Percentiles rank a stretch among this genome's conserved stretches.
Evolutionary conservation across 768 basidiomycete genomes (phyloP).

Genomic region (button mushroom (Agaricus bisporus)): DNA sequence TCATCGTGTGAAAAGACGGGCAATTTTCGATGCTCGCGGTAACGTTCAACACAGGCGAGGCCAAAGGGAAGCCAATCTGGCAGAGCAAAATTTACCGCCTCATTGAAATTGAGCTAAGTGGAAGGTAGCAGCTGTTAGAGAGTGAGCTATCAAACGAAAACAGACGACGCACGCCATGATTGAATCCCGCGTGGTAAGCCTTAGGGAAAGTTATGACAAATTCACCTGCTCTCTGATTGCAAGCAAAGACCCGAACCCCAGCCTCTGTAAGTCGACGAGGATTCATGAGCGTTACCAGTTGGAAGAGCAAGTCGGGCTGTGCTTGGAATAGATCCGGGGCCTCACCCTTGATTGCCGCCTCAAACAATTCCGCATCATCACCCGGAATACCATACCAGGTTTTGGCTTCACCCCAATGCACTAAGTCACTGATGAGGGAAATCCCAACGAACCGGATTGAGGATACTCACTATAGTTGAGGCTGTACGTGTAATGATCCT

Average conservation of each 20-base stretch:
- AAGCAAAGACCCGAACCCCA: slow-evolving; percentile 88
- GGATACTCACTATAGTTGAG: slow-evolving; percentile 78
- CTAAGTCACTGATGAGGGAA: slow-evolving; percentile 32
- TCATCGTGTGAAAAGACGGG: slow-evolving; percentile 99
- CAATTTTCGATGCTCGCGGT: slow-evolving; percentile 84
- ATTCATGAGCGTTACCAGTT: slow-evolving; percentile 96
- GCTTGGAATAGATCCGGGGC: slow-evolving; percentile 98
- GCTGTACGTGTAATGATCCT: slow-evolving; percentile 98
- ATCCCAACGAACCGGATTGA: slow-evolving; percentile 12
- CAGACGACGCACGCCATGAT: slow-evolving; percentile 77
- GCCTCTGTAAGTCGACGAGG: slow-evolving; percentile 81
- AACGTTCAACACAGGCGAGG: slow-evolving; percentile 82
- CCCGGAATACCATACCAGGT: slow-evolving; percentile 99
- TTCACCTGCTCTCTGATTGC: slow-evolving; percentile 95
- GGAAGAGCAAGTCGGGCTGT: slow-evolving; percentile 94
- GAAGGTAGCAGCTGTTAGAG: slow-evolving; percentile 15
- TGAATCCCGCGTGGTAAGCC: slow-evolving; percentile 97
- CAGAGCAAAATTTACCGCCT: slow-evolving; percentile 97
- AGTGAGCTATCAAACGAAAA: slow-evolving; percentile 2
- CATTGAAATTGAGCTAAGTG: slow-evolving; percentile 91
- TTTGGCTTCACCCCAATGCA: slow-evolving; percentile 99
- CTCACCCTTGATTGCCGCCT: slow-evolving; percentile 89
- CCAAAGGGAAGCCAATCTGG: slow-evolving; percentile 92
- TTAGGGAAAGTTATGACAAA: slow-evolving; percentile 98
- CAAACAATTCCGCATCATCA: slow-evolving; percentile 92